Conservation (phyloP, 2,329 filamentous ascomycete genomes). For the Clonostachys rosea region DNA sequence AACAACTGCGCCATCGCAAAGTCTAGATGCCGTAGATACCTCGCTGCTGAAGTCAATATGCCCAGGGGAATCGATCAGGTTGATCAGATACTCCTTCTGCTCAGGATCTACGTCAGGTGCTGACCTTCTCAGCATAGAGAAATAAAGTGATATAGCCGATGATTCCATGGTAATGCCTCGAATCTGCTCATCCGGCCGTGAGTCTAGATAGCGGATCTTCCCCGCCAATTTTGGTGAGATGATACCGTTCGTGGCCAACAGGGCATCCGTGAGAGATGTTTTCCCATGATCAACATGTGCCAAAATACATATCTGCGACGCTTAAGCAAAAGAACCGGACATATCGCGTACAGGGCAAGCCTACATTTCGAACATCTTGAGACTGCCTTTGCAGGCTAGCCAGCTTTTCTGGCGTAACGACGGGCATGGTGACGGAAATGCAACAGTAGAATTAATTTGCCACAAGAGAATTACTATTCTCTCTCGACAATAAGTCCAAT, state of each 20-base stretch:
- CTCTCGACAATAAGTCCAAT: background rate
- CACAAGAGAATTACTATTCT: too few species aligned
- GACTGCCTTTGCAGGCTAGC: slow-evolving; percentile 84
- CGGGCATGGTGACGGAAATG: slow-evolving; percentile 62
- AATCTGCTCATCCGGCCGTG: slow-evolving; percentile 89
- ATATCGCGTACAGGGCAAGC: slow-evolving; percentile 12
- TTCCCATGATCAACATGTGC: slow-evolving; percentile 98
- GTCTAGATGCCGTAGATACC: slow-evolving; percentile 88
- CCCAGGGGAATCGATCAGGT: slow-evolving; percentile 89
- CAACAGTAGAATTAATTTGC: too few species aligned
- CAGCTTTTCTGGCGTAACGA: slow-evolving; percentile 86
- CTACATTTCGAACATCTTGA: slow-evolving; percentile 87
- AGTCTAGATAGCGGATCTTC: slow-evolving; percentile 97
- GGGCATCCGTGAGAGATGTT: slow-evolving; percentile 90
- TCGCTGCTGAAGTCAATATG: slow-evolving; percentile 99
- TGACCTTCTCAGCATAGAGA: slow-evolving; percentile 79
- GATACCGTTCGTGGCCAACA: slow-evolving; percentile 98
- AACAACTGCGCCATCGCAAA: slow-evolving; percentile 93
- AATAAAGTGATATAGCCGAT: slow-evolving; percentile 93
- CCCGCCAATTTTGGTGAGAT: slow-evolving; percentile 96
- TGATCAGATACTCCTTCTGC: slow-evolving; percentile 89
- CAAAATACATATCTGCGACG: slow-evolving; percentile 77
- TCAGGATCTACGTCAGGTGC: slow-evolving; percentile 64
- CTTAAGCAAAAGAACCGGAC: background rate
- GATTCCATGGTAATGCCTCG: slow-evolving; percentile 99